A percentile compares a stretch with the other conserved stretches of the same genome.
Evolutionary conservation across 257 asterid species (phyloP).

Genomic region (Ilex asprella): DNA sequence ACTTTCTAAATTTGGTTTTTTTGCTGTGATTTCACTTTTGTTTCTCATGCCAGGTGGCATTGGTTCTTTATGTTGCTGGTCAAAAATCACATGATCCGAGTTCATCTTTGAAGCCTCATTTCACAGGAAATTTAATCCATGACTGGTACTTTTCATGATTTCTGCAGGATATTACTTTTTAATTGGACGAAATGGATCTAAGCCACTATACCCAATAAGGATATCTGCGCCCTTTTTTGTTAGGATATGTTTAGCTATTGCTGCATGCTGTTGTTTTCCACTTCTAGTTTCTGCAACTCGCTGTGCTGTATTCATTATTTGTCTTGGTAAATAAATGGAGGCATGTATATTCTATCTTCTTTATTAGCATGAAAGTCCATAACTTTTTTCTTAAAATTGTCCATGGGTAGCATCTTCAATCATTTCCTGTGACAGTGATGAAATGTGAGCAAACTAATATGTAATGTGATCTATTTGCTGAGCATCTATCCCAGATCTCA

Average conservation of each 20-base stretch:
- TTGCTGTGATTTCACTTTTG: not conserved
- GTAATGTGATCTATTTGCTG: too few species aligned
- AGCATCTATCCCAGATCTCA: not conserved
- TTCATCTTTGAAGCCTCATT: slow-evolving; percentile 84
- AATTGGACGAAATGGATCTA: not conserved
- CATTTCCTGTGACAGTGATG: too few species aligned
- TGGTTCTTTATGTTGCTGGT: slow-evolving; percentile 64
- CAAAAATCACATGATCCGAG: slow-evolving; percentile 47
- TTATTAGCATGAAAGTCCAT: too few species aligned
- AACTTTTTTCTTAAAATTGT: too few species aligned
- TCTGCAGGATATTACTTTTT: not conserved
- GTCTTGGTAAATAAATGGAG: too few species aligned
- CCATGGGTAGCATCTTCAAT: too few species aligned
- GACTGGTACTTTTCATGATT: slow-evolving; percentile 60
- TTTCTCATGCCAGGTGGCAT: slow-evolving; percentile 48
- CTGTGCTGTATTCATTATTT: too few species aligned
- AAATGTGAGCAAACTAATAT: too few species aligned
- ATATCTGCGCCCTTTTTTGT: not conserved
- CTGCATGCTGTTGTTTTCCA: too few species aligned
- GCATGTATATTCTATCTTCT: too few species aligned
- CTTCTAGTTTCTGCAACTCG: too few species aligned
- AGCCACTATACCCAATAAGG: not conserved
- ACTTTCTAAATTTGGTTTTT: slow-evolving; percentile 6
- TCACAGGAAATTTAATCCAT: slow-evolving; percentile 70
- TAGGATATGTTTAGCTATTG: too few species aligned